Evolutionary conservation across 371 early-diverging fungal species (phyloP), one percentile per base, ranked within the genome.

Genomic region (Amoeboaphelidium protococcarum): DNA sequence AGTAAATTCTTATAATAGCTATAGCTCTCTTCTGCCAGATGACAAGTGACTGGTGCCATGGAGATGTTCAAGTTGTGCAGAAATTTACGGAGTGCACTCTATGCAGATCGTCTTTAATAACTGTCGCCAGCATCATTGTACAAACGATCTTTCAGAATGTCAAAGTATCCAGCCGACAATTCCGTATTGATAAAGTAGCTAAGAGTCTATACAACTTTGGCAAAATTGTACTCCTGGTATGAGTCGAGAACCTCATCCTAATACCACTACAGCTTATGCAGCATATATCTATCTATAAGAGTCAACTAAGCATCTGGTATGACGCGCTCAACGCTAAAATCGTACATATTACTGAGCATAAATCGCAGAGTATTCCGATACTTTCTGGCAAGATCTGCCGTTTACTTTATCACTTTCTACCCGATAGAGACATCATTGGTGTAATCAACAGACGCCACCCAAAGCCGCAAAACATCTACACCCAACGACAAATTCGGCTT

Each of bases 381-480:
- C 58, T 83, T 84, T 50, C 78, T 71, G 48, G 79, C 55, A 16
- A 54, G 65, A n/a, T 80, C 77, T 25, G 70, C 70, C n/a, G 73
- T 61, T 51, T 0, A 68, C 67, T 66, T 58, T 49, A 83, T 62
- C 19, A 82, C 62, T 2, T 65, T 64, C 37, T 69, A 68, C 0
- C 84, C 82, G 44, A 88, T 71, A 23, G 67, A 61, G 22, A 84
- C 71, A 52, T 88, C 85, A 49, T 66, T 63, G 10, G 77, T 73
- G 50, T 78, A 81, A 56, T 87, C 82, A 42, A 82, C 72, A 3
- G 74, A 77, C 2, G 83, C 82, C 2, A 80, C 76, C 77, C 82
- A 81, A 31, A 82, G 58, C 25, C 88, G 72, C 45, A 88, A 60
- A 12, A 77, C 68, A 57, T 88, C 89, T 2, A 72, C 73, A 27